Conservation (phyloP, 176 grass and related monocot genomes). For the Aechmea fasciata region DNA sequence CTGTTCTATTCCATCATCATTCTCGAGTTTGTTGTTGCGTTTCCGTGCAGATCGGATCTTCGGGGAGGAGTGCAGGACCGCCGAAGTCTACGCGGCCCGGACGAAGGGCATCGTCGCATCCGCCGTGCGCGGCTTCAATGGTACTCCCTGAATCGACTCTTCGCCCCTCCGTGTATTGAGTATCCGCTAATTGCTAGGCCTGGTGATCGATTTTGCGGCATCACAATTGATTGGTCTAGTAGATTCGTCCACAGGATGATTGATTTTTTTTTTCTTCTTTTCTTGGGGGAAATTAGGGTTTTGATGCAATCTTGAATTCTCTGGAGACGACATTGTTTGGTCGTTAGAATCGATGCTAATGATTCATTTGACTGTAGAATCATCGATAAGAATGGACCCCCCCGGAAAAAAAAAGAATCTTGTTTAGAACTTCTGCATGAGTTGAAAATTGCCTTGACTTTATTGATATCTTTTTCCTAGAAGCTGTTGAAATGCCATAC, state of each 20-base stretch:
- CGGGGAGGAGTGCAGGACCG: slow-evolving; percentile 54
- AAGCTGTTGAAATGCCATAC: neutral
- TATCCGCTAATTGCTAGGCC: no score
- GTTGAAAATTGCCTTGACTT: no score
- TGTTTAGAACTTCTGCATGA: no score
- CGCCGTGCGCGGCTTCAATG: slow-evolving; percentile 75
- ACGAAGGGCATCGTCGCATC: slow-evolving; percentile 76
- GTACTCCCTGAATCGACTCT: slow-evolving; percentile 10
- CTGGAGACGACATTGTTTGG: no score
- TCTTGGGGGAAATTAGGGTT: no score
- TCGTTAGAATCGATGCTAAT: no score
- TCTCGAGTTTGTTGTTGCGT: neutral
- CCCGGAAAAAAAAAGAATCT: no score
- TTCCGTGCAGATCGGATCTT: slow-evolving; percentile 52
- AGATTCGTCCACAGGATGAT: neutral
- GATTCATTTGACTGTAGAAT: no score
- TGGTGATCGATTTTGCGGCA: no score
- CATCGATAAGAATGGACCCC: no score
- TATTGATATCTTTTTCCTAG: neutral
- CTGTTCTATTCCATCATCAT: neutral
- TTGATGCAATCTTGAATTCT: no score
- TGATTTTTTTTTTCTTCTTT: neutral
- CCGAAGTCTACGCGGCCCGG: slow-evolving; percentile 46
- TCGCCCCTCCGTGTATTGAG: neutral
- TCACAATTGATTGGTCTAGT: neutral